Base-by-base conservation (phyloP, 768 basidiomycete genomes). In the Epithele typhae region DNA sequence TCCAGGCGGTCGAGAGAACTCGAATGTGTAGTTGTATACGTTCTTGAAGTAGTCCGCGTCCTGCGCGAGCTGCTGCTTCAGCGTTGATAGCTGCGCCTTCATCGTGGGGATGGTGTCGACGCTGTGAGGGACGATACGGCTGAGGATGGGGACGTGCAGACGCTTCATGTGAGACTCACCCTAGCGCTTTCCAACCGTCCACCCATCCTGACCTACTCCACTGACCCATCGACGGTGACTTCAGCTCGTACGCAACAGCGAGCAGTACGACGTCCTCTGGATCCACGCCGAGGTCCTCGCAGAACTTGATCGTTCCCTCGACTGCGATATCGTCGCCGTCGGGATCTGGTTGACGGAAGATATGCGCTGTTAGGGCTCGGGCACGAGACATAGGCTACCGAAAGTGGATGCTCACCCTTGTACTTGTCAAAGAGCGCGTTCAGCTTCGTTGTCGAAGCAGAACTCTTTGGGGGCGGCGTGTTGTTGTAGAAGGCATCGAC, bases 241-340 rank as follows among this genome's bases (percentile, higher is more conserved):
- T 83, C 21, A 92, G 75, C 57, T 92, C 87, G 57, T 75, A 89
- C 8, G 91, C 92, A 33, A 95, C 69, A 5, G 86, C 80, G 35
- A 94, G 76, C 42, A 94, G 69, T 7, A 91, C 87, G 19, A 88
- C 82, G 56, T 93, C 87, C 52, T 90, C 88, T 1, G 84, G 85
- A 55, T 87, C 70, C 14, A 88, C 80, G 1, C 59, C 67, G 1
- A 90, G 68, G 56, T 87, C 87, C 54, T 77, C 68, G 51, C 91
- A 90, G 37, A 92, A 68, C 59, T 69, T 73, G 64, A 92, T 79
- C 17, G 92, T 93, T 0, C 91, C 92, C 48, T 92, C 82, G 22
- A 90, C 76, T 3, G 73, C 70, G 53, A 92, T 91, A 44, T 81
- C 75, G 24, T 81, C 79, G 6, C 68, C 69, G 34, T 79, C 79